Conservation (phyloP, 129 eudicot species). For the Flaveria linearis region DNA sequence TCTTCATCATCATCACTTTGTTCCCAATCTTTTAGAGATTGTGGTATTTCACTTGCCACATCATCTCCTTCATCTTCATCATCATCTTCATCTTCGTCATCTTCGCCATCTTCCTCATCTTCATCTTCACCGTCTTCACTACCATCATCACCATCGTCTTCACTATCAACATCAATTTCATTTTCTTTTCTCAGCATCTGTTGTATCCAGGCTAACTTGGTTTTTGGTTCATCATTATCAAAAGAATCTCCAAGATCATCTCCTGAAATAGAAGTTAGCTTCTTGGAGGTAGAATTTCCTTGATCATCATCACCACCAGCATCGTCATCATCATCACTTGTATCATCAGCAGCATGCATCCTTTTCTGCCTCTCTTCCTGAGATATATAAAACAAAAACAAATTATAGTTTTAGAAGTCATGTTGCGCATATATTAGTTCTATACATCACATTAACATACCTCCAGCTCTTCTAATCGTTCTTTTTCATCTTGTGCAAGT, state of each 20-base stretch:
- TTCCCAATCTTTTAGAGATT: slow-evolving; percentile 88
- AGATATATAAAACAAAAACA: slow-evolving; percentile 23
- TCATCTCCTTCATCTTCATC: slow-evolving; percentile 33
- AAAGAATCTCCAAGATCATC: slow-evolving; percentile 98
- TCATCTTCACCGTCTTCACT: slow-evolving; percentile 45
- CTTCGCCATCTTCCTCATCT: slow-evolving; percentile 33
- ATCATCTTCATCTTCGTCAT: slow-evolving; percentile 35
- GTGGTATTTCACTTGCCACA: slow-evolving; percentile 37
- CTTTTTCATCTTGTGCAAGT: slow-evolving; percentile 93
- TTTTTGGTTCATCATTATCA: slow-evolving; percentile 47
- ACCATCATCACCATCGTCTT: slow-evolving; percentile 47
- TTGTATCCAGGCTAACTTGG: slow-evolving; percentile 67
- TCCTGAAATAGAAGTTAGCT: slow-evolving; percentile 66
- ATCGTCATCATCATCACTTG: slow-evolving; percentile 69
- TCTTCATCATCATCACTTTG: slow-evolving; percentile 89
- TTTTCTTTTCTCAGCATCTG: slow-evolving; percentile 53
- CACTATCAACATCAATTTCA: slow-evolving; percentile 50
- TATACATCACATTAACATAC: slow-evolving; percentile 36
- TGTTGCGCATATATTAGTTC: not conserved
- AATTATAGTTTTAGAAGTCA: not conserved
- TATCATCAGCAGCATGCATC: slow-evolving; percentile 76
- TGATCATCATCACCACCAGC: slow-evolving; percentile 52
- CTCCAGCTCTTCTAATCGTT: slow-evolving; percentile 80
- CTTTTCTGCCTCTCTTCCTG: slow-evolving; percentile 87
- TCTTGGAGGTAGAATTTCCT: slow-evolving; percentile 34